Evolutionary conservation across 177 flowering plant genomes (phyloP).

Genomic region (Tripterygium wilfordii): DNA sequence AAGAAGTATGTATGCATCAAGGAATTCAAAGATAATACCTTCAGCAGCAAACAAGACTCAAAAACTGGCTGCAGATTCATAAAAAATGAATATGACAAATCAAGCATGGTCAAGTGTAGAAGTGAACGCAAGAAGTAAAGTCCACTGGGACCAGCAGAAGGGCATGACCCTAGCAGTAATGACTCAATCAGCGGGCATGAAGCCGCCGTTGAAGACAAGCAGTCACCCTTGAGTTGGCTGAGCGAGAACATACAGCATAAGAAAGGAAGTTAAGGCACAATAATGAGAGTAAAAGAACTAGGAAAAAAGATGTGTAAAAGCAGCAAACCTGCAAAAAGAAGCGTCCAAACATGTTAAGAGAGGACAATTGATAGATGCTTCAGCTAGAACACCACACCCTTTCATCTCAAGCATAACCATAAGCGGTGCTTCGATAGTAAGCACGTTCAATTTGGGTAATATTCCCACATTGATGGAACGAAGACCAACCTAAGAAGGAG

Average conservation of each 20-base stretch:
- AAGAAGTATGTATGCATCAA: background rate
- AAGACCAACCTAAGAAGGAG: slow-evolving; percentile 69
- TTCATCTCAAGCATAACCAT: slow-evolving; percentile 88
- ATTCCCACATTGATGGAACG: slow-evolving; percentile 86
- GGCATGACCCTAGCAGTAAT: slow-evolving; percentile 88
- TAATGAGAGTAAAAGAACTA: background rate
- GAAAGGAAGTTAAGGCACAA: slow-evolving; percentile 3
- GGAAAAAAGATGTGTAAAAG: background rate
- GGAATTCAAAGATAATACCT: slow-evolving; percentile 39
- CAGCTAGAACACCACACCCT: slow-evolving; percentile 90
- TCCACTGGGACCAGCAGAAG: slow-evolving; percentile 79
- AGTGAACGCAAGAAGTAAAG: slow-evolving; percentile 64
- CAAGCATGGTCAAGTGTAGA: slow-evolving; percentile 67
- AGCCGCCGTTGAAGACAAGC: slow-evolving; percentile 74
- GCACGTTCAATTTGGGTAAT: slow-evolving; percentile 80
- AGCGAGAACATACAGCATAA: slow-evolving; percentile 3
- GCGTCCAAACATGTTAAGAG: slow-evolving; percentile 82
- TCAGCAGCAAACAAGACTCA: slow-evolving; percentile 67
- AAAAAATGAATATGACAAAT: slow-evolving; percentile 88
- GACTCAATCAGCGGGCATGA: slow-evolving; percentile 77
- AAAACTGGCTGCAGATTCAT: slow-evolving; percentile 75
- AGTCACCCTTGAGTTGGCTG: slow-evolving; percentile 92
- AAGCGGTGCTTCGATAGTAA: slow-evolving; percentile 62
- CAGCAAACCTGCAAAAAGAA: slow-evolving; percentile 86
- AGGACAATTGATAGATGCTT: slow-evolving; percentile 83